A percentile compares a stretch with the other conserved stretches of the same genome.
phyloP scores from a whole-genome alignment of 169 alveolate genomes.

The Ichthyophthirius multifiliis region DNA sequence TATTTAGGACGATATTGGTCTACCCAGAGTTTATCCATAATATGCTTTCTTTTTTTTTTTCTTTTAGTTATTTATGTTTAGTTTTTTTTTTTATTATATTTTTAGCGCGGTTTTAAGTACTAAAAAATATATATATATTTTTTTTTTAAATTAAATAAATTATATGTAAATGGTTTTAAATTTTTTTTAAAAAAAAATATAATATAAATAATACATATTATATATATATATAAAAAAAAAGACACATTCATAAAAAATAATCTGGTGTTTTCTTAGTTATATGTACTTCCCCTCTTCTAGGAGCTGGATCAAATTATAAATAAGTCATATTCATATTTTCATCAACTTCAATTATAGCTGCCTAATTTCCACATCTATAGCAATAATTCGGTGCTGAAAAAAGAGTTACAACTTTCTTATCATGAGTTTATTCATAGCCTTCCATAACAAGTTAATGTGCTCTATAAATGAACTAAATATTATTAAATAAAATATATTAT shows the following conservation, averaged over 20 bases:
- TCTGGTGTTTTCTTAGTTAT: conserved; percentile 70
- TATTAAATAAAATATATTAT: conserved; percentile 71
- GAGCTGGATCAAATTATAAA: conserved; percentile 89
- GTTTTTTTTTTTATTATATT: no score
- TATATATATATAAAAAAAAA: no score
- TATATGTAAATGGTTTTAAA: no score
- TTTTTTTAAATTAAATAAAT: no score
- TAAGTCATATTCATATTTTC: conserved; percentile 89
- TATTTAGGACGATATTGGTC: conserved; percentile 93
- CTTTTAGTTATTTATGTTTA: background rate
- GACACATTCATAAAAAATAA: conserved; percentile 51
- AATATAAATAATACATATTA: no score
- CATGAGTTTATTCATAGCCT: conserved; percentile 86
- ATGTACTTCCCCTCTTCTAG: conserved; percentile 73
- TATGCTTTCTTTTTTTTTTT: background rate
- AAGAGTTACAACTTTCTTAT: conserved; percentile 93
- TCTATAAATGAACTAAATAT: conserved; percentile 69
- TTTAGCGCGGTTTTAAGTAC: no score
- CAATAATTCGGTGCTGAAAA: conserved; percentile 99
- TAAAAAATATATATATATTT: no score
- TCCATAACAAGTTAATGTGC: conserved; percentile 87
- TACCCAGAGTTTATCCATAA: conserved; percentile 88
- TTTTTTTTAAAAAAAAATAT: no score
- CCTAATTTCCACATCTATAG: conserved; percentile 98
- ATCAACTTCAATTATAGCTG: conserved; percentile 95